These are phyloP conservation scores for Cylindrodendrum hubeiense DNA, from an alignment of 2,329 filamentous ascomycete genomes.

Conservation along the genomic window DNA sequence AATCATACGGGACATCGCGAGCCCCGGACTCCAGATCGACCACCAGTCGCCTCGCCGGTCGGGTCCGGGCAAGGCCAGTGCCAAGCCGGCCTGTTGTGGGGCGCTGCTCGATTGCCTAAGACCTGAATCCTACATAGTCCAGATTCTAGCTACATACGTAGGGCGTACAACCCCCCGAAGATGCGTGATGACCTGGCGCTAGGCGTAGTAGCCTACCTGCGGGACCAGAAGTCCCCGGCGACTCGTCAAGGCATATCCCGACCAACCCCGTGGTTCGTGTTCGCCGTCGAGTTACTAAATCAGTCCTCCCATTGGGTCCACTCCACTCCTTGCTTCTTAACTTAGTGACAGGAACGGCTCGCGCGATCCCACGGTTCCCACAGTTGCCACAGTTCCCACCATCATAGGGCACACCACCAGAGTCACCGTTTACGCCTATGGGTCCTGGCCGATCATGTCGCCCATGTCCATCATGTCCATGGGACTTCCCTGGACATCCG, in stretches of 20 bases:
- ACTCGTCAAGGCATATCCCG: neutral
- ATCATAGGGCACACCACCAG: neutral
- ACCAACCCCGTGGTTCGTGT: slow-evolving; percentile 32
- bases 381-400: neutral
- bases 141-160: slow-evolving; percentile 13
- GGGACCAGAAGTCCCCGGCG: neutral
- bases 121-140: slow-evolving; percentile 24
- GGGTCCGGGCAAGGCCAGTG: slow-evolving; percentile 3
- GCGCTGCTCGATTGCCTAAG: slow-evolving; percentile 16
- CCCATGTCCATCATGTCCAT: neutral
- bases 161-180: neutral
- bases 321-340: slow-evolving; percentile 22
- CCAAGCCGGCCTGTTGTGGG: slow-evolving; percentile 19
- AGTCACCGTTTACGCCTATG: neutral
- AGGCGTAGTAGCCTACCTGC: slow-evolving; percentile 20
- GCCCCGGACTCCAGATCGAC: slow-evolving; percentile 25
- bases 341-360: slow-evolving; percentile 17
- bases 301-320: slow-evolving; percentile 23
- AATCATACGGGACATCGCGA: slow-evolving; percentile 7
- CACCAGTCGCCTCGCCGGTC: slow-evolving; percentile 14
- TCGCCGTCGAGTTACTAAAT: slow-evolving; percentile 24
- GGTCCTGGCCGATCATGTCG: neutral
- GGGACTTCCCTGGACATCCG: slow-evolving; percentile 1
- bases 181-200: slow-evolving; percentile 35
- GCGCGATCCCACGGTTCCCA: slow-evolving; percentile 20